Conservation (phyloP, 164 flowering plant species). For the Sextonia rubra region DNA sequence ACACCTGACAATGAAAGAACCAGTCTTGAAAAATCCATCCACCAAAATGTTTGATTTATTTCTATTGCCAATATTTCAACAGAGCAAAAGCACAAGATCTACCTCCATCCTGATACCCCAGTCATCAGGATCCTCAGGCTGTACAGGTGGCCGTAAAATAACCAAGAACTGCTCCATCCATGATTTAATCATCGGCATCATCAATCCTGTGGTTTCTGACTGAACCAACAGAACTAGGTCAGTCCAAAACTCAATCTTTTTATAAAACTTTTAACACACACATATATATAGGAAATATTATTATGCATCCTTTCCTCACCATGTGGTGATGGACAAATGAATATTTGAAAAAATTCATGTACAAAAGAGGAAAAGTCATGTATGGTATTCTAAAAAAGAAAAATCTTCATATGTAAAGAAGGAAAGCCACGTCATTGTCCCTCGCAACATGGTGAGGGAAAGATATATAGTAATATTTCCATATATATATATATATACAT, state of each 20-base stretch:
- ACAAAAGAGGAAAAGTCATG: too few species aligned
- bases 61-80: neutral
- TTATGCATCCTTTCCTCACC: too few species aligned
- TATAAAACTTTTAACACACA: too few species aligned
- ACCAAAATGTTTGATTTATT: neutral
- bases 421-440: too few species aligned
- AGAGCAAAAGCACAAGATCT: neutral
- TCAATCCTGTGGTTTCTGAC: conserved; percentile 62
- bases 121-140: conserved; percentile 82
- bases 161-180: conserved; percentile 73
- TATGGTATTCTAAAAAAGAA: too few species aligned
- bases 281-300: too few species aligned
- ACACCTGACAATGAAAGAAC: conserved; percentile 43
- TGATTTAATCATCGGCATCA: conserved; percentile 63
- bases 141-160: conserved; percentile 62
- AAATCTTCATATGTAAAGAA: too few species aligned
- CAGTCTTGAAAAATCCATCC: neutral
- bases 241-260: conserved; percentile 11
- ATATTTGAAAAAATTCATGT: too few species aligned
- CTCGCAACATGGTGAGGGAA: too few species aligned
- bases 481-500: too few species aligned
- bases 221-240: conserved; percentile 28
- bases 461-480: too few species aligned
- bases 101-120: conserved; percentile 98
- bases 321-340: too few species aligned